phyloP scores from a whole-genome alignment of 495 filamentous ascomycete species.

The Hypoxylon rickii region DNA sequence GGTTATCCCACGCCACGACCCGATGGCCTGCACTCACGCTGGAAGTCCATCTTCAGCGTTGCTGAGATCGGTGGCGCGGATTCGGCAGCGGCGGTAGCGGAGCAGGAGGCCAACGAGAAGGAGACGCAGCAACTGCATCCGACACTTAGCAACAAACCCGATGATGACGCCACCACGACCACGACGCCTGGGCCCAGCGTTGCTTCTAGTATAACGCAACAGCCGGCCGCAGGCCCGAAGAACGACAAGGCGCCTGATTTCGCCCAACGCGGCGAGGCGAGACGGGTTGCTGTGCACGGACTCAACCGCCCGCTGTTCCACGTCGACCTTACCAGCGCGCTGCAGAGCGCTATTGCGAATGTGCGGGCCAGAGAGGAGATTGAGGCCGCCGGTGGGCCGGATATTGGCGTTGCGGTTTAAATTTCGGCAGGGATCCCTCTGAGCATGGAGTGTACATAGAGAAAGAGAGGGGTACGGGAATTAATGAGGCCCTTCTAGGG shows the following conservation, averaged over 20 bases:
- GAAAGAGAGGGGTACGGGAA: too few species aligned
- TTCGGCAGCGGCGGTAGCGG: conserved; percentile 63
- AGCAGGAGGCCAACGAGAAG: conserved; percentile 63
- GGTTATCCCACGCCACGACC: conserved; percentile 73
- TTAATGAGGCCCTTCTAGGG: too few species aligned
- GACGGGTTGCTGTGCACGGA: conserved; percentile 72
- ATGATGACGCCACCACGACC: conserved; percentile 20
- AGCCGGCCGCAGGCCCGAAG: not conserved
- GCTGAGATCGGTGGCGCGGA: conserved; percentile 79
- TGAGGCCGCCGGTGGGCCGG: conserved; percentile 23
- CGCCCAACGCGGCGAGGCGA: conserved; percentile 5
- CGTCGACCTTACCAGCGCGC: conserved; percentile 86
- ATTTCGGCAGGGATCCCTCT: too few species aligned
- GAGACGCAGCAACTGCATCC: conserved; percentile 48
- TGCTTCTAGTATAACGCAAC: conserved; percentile 32
- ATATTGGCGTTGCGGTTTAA: conserved; percentile 23
- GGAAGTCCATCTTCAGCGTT: conserved; percentile 96
- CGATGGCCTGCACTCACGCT: conserved; percentile 62
- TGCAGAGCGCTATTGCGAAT: conserved; percentile 87
- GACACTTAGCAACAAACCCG: conserved; percentile 27
- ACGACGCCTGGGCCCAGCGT: conserved; percentile 39
- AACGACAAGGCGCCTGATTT: conserved; percentile 29
- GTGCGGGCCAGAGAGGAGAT: conserved; percentile 56
- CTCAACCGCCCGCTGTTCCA: conserved; percentile 93
- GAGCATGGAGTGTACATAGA: too few species aligned